Evolutionary conservation across 192 early-diverging fungal species (phyloP), one percentile per base, ranked within the genome.

Genomic region (Coemansia sp.): DNA sequence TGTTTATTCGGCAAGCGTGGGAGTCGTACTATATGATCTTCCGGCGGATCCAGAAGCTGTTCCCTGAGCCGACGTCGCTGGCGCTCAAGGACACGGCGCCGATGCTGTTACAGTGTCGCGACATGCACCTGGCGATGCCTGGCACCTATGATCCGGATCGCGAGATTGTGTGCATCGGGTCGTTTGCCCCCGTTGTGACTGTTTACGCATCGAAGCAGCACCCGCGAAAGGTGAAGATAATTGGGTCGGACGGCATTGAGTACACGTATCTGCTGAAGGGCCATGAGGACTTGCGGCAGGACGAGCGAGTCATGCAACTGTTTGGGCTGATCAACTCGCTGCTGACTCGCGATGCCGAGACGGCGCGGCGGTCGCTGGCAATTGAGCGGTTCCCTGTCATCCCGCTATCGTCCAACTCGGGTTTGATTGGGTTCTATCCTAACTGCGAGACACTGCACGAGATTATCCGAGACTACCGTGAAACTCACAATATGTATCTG

Each of bases 291-390:
- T 73, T 99, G 38, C 89, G 95, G 26, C 94, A 96, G 73, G 96
- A 99, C 65, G 96, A 99, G 80, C 89, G 96, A 57, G 95, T 94
- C 11, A 99, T 99, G 95, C 96, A 99, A 76, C 70, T 97, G 35
- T 99, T 99, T 85, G 95, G 93, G 14, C 87, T 99, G 24, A 92
- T 99, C 39, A 99, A 97, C 74, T 95, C 94, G 4, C 69, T 97
- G 23, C 85, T 99, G 0, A 81, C 79, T 5, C 80, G 79, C 5
- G 93, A 97, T 70, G 69, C 91, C 0, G 93, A 96, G 61, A 96
- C 95, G 0, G 91, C 95, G 71, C 92, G 92, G 62, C 82, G 95
- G 16, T 94, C 96, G 74, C 81, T 99, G 18, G 89, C 85, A 34
- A 99, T 99, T 42, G 89, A 94, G 62, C 83, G 90, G 21, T 97